Conservation (phyloP, 2,329 filamentous ascomycete species). For the Nemania sp. region DNA sequence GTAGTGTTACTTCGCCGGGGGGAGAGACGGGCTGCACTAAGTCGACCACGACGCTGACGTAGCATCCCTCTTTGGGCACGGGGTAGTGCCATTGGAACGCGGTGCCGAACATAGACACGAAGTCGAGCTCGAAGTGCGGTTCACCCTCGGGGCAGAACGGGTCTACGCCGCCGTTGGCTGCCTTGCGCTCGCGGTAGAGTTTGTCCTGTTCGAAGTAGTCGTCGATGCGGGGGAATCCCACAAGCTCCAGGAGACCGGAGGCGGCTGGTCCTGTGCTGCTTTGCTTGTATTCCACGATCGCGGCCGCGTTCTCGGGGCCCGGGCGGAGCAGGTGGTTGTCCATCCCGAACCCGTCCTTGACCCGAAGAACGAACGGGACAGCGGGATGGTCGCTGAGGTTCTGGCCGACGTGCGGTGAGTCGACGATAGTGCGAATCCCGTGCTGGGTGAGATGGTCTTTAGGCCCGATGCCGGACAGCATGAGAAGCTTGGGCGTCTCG, state of each 20-base stretch:
- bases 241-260: conserved; percentile 51
- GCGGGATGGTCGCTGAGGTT: conserved; percentile 67
- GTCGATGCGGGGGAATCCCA: conserved; percentile 62
- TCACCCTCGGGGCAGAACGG: conserved; percentile 60
- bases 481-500: conserved; percentile 67
- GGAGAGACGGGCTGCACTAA: conserved; percentile 46
- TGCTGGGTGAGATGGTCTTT: conserved; percentile 53
- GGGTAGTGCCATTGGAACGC: conserved; percentile 55
- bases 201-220: conserved; percentile 52
- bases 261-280: conserved; percentile 46
- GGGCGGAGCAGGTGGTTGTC: conserved; percentile 47
- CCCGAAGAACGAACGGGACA: conserved; percentile 52
- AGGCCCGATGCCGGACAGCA: conserved; percentile 66
- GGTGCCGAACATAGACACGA: conserved; percentile 59
- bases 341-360: conserved; percentile 46
- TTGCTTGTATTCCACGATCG: conserved; percentile 42
- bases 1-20: conserved; percentile 58
- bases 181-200: conserved; percentile 50
- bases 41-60: conserved; percentile 60
- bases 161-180: conserved; percentile 49
- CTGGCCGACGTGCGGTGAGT: conserved; percentile 65
- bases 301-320: conserved; percentile 40
- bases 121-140: conserved; percentile 66
- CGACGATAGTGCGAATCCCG: conserved; percentile 56
- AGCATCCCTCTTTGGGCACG: conserved; percentile 45